Evolutionary conservation across 208 protist genomes (phyloP), one percentile per base, ranked within the genome.

Genomic region (Acanthamoeba healyi): DNA sequence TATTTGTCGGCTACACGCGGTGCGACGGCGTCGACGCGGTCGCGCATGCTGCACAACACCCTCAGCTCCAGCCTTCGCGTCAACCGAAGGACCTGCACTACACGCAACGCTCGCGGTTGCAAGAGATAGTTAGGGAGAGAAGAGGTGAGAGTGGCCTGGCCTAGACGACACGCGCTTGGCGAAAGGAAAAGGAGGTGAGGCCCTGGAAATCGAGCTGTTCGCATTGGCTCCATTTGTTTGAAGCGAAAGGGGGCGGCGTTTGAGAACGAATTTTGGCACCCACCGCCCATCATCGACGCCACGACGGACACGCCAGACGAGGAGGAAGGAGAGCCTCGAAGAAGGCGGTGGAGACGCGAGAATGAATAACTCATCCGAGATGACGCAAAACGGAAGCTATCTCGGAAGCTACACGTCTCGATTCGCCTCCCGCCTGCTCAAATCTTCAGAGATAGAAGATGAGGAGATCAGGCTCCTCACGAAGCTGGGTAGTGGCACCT

Each of bases 391-490:
- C 54, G 49, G 77, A 29, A 86, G 77, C 77, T 86, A 86, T 86
- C 44, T 46, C 19, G 44, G 49, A 56, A 86, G 38, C 77, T 86
- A 86, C 29, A 56, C 44, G 17, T 58, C 77, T 46, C 42, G 77
- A 56, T 46, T 56, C 34, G 77, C 44, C 77, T 58, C 44, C 38
- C 42, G 77, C 9, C 40, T 86, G 44, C 42, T 86, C 29, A 86
- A 56, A 56, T 86, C 77, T 46, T 86, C 84, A 29, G 84, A 90
- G 36, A 90, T 90, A 44, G 84, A 90, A n/a, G 51, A 58, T 40
- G 51, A 90, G 12, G 84, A 90, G 58, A 90, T 90, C 34, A 58
- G 67, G n/a, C 84, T 90, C 15, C 42, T 90, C 24, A 49, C 36
- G 32, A 67, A 90, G 84, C 84, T 90, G 2, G 84, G 84, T 26